Percentiles rank a stretch among this genome's conserved stretches.
phyloP scores from a whole-genome alignment of 345 rosid genomes.

The Populus ilicifolia region DNA sequence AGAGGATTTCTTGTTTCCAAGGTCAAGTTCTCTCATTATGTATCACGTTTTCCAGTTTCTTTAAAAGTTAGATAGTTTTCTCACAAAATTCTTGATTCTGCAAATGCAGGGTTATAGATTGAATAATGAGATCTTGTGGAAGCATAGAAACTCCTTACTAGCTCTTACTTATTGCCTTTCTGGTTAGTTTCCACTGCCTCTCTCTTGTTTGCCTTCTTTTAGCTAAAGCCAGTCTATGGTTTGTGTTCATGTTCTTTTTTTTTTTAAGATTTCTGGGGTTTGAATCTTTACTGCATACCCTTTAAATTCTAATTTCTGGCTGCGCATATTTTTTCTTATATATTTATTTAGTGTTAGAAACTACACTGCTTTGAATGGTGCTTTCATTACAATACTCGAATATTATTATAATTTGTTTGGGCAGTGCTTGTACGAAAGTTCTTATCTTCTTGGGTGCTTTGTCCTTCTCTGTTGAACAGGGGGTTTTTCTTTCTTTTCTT shows the following conservation, averaged over 20 bases:
- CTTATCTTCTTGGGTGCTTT: neutral
- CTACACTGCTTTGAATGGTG: neutral
- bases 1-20: slow-evolving; percentile 12
- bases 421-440: neutral
- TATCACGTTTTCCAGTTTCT: neutral
- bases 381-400: neutral
- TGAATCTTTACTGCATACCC: neutral
- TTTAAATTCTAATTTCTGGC: neutral
- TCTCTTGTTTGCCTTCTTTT: neutral
- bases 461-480: neutral
- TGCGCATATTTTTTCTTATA: neutral
- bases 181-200: slow-evolving; percentile 24
- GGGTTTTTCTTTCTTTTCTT: neutral
- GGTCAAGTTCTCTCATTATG: slow-evolving; percentile 16
- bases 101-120: slow-evolving; percentile 23
- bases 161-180: slow-evolving; percentile 11
- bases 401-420: neutral
- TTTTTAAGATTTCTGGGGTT: neutral
- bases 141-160: slow-evolving; percentile 4
- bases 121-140: slow-evolving; percentile 10
- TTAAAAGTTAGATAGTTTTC: neutral
- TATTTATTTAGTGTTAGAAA: neutral
- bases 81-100: slow-evolving; percentile 5
- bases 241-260: neutral
- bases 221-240: neutral